Conservation (phyloP, 1,139 yeast genomes). For the Kodamaea arcana region DNA sequence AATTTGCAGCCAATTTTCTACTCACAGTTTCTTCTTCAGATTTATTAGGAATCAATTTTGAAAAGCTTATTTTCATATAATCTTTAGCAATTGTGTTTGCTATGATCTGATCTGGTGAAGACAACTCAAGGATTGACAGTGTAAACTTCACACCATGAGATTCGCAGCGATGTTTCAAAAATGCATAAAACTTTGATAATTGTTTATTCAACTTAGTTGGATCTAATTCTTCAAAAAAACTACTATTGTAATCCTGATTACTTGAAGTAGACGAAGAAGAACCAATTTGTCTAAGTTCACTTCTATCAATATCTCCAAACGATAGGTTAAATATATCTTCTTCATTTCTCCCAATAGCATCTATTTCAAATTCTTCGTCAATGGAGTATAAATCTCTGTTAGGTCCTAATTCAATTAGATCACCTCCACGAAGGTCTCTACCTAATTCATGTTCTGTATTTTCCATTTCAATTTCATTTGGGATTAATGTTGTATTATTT, state of each 20-base stretch:
- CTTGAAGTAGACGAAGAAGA: not conserved
- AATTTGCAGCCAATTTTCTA: conserved; percentile 31
- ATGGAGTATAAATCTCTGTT: conserved; percentile 2
- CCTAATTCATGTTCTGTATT: conserved; percentile 9
- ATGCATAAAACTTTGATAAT: conserved; percentile 12
- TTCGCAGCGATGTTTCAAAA: conserved; percentile 10
- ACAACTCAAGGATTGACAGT: conserved; percentile 5
- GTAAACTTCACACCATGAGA: conserved; percentile 5
- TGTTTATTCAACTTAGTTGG: conserved; percentile 5
- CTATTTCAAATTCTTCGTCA: conserved; percentile 1
- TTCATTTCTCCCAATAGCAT: not conserved
- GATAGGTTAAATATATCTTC: conserved; percentile 10
- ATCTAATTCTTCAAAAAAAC: not conserved
- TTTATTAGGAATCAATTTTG: conserved; percentile 17
- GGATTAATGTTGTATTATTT: conserved; percentile 4
- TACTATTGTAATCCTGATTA: not conserved
- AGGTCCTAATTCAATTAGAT: not conserved
- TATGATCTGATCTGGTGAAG: conserved; percentile 2
- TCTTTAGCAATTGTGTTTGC: not conserved
- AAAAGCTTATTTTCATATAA: conserved; percentile 11
- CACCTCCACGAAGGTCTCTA: conserved; percentile 2
- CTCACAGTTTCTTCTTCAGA: conserved; percentile 13
- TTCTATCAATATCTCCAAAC: conserved; percentile 10
- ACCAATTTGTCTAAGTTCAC: conserved; percentile 3
- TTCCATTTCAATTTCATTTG: conserved; percentile 7